phyloP scores from a whole-genome alignment of 139 green algal species.

The Micromonas pusilla region DNA sequence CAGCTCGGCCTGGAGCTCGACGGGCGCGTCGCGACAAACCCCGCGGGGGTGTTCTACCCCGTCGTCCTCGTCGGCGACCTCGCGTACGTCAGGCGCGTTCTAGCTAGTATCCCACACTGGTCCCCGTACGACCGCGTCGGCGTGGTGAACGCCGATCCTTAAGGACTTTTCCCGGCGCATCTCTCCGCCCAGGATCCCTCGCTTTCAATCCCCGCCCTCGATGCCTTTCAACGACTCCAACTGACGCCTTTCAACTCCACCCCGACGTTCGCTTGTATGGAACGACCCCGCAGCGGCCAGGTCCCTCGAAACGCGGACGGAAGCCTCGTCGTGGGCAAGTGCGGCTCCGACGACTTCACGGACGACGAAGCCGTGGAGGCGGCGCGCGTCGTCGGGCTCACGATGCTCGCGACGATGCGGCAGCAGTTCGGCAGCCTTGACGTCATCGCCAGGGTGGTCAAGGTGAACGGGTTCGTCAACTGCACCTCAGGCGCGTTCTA shows the following conservation, averaged over 20 bases:
- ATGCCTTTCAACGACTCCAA: too few species aligned
- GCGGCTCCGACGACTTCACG: background rate
- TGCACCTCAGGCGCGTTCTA: too few species aligned
- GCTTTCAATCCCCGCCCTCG: too few species aligned
- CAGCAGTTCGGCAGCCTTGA: conserved; percentile 19
- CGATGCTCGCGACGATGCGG: conserved; percentile 22
- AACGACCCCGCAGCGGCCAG: too few species aligned
- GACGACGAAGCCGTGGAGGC: conserved; percentile 17
- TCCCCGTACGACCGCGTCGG: too few species aligned
- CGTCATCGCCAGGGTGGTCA: conserved; percentile 3
- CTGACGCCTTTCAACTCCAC: too few species aligned
- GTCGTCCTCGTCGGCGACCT: conserved; percentile 20
- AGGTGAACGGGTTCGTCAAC: conserved; percentile 22
- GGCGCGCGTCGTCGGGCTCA: background rate
- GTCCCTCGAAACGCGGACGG: conserved; percentile 20
- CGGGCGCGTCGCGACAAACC: conserved; percentile 15
- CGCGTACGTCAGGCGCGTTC: conserved; percentile 19
- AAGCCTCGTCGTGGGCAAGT: conserved; percentile 1
- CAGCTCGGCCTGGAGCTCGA: conserved; percentile 18
- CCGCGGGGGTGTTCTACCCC: conserved; percentile 14
- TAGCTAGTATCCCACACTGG: too few species aligned
- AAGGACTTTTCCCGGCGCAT: too few species aligned
- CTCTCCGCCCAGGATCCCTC: too few species aligned
- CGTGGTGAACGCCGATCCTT: too few species aligned
- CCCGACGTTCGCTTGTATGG: too few species aligned